A percentile compares a stretch with the other conserved stretches of the same genome.
These are phyloP conservation scores for Pseudocercospora eumusae DNA, from an alignment of 2,329 filamentous ascomycete species.

Conservation along the genomic window DNA sequence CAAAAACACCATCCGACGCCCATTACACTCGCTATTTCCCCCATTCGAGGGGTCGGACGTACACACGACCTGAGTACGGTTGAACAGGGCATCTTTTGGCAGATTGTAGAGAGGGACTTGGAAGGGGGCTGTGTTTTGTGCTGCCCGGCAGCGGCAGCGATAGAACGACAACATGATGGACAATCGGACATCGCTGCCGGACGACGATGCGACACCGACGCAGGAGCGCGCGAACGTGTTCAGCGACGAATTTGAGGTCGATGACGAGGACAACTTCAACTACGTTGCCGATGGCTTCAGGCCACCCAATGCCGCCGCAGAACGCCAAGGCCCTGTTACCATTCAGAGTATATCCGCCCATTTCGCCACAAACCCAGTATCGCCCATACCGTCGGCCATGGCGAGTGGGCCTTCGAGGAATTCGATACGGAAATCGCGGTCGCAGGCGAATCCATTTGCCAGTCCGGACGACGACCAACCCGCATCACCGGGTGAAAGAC, in stretches of 20 bases:
- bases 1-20: conserved; percentile 4
- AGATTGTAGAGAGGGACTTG: conserved; percentile 18
- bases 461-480: conserved; percentile 39
- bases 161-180: conserved; percentile 28
- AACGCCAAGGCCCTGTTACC: conserved; percentile 29
- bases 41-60: background rate
- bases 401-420: conserved; percentile 29
- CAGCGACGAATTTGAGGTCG: conserved; percentile 51
- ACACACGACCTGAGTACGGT: background rate
- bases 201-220: conserved; percentile 34
- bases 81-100: background rate
- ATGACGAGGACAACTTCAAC: conserved; percentile 47
- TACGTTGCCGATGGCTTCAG: conserved; percentile 51
- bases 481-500: conserved; percentile 19
- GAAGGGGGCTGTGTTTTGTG: conserved; percentile 31
- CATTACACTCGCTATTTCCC: conserved; percentile 12
- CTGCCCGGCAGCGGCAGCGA: conserved; percentile 25
- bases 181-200: conserved; percentile 32
- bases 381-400: conserved; percentile 13
- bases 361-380: conserved; percentile 31
- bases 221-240: conserved; percentile 49
- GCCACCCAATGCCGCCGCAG: conserved; percentile 42
- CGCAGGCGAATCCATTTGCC: conserved; percentile 39
- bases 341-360: conserved; percentile 39
- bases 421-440: conserved; percentile 39